phyloP scores from a whole-genome alignment of 2,329 filamentous ascomycete genomes.

The Parastagonospora avenae region DNA sequence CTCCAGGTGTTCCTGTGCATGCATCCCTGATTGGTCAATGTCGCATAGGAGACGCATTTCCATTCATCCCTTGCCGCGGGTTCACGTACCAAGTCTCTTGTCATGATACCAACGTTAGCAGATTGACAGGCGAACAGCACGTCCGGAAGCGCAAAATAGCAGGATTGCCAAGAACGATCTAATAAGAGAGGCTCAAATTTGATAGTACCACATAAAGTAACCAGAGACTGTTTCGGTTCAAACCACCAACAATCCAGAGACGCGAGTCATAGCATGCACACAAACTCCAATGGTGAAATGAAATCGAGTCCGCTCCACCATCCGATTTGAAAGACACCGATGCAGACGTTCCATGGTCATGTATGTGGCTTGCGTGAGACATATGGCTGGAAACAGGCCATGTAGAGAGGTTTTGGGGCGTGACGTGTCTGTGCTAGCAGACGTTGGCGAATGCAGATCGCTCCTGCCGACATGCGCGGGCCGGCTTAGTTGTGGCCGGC shows the following conservation, averaged over 20 bases:
- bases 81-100: not conserved
- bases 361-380: slow-evolving; percentile 22
- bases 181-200: slow-evolving; percentile 46
- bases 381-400: slow-evolving; percentile 20
- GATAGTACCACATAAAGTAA: slow-evolving; percentile 45
- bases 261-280: slow-evolving; percentile 42
- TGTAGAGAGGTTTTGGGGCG: slow-evolving; percentile 28
- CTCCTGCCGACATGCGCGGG: slow-evolving; percentile 22
- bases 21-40: not conserved
- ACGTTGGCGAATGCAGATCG: slow-evolving; percentile 33
- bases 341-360: slow-evolving; percentile 39
- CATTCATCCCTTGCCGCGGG: not conserved
- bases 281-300: slow-evolving; percentile 46
- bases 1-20: too few species aligned
- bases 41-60: not conserved
- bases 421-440: slow-evolving; percentile 32
- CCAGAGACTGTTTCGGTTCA: slow-evolving; percentile 41
- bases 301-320: slow-evolving; percentile 44
- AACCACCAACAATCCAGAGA: slow-evolving; percentile 43
- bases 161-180: slow-evolving; percentile 10
- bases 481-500: slow-evolving; percentile 54
- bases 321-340: slow-evolving; percentile 42
- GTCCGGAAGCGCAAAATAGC: not conserved
- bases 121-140: too few species aligned
- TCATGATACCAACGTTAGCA: too few species aligned